Conservation (phyloP, 768 basidiomycete genomes). For the Lactifluus subvellereus region DNA sequence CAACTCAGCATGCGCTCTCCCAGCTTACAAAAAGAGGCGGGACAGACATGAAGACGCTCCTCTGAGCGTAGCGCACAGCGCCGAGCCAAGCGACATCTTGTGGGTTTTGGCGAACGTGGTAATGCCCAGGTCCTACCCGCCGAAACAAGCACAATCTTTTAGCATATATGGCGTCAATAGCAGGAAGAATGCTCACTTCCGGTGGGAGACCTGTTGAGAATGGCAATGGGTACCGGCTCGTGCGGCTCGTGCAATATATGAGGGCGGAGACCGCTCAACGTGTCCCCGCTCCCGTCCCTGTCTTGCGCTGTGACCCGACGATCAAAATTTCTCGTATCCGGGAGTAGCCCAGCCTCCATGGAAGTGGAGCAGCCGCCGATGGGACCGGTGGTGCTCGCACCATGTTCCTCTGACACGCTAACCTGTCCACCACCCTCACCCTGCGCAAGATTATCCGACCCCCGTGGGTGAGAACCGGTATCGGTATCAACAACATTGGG, state of each 20-base stretch:
- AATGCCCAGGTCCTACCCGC: constrained; percentile 39
- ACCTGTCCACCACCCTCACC: background rate
- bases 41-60: constrained; percentile 56
- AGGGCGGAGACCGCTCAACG: constrained; percentile 51
- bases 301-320: background rate
- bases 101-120: constrained; percentile 42
- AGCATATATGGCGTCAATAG: background rate
- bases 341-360: background rate
- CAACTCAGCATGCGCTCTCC: background rate
- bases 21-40: background rate
- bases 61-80: constrained; percentile 52
- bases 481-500: background rate
- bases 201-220: constrained; percentile 58
- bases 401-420: background rate
- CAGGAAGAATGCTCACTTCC: constrained; percentile 36
- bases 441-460: background rate
- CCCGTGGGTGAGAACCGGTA: background rate
- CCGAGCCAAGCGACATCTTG: constrained; percentile 68
- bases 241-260: constrained; percentile 57
- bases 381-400: background rate
- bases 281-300: constrained; percentile 24
- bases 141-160: background rate
- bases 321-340: background rate
- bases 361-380: background rate
- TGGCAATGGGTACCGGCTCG: constrained; percentile 53